Base-by-base conservation (phyloP, 1,139 yeast genomes). In the Pichia sp. region DNA sequence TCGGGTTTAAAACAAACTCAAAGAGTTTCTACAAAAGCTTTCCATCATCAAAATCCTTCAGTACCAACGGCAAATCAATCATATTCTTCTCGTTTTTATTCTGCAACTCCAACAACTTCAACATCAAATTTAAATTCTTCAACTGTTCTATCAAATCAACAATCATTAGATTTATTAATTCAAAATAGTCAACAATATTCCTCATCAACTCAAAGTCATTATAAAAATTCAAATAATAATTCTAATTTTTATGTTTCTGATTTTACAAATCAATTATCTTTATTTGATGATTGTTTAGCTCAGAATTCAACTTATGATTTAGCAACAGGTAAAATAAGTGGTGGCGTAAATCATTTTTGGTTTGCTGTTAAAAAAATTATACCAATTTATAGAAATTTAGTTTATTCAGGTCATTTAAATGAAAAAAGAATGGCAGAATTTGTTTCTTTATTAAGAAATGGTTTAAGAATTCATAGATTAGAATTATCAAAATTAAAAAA, bases 401-500 rank as follows among this genome's bases (percentile, higher is more conserved):
- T 67, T 33, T 66, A 63, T 24, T 63, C 72, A 1, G 73, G 74
- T n/a, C 73, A 70, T 46, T 47, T 60, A 16, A 67, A 67, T 49
- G 65, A 69, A 32, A 65, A 63, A 45, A 61, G 76, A 52, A 71
- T 71, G 50, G 65, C 74, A 1, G 65, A 70, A 40, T 60, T 74
- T 42, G 71, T 73, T 25, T 73, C 73, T 42, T 55, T 74, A 6
- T 59, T 74, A 33, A 74, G 76, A 51, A 72, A 73, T 42, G 78
- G 76, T 3, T 60, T 74, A 37, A 66, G 78, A 55, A 73, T 73
- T 27, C 73, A 73, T 53, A 68, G 78, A 57, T 62, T 67, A 35
- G 78, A 73, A 55, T 58, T 72, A 34, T 68, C 76, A 9, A 69
- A 74, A 55, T 61, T 74, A 59, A 67, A 73, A 49, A 73, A 73